Conservation (phyloP, 1,284 basidiomycete genomes). For the Tilletia walkeri region DNA sequence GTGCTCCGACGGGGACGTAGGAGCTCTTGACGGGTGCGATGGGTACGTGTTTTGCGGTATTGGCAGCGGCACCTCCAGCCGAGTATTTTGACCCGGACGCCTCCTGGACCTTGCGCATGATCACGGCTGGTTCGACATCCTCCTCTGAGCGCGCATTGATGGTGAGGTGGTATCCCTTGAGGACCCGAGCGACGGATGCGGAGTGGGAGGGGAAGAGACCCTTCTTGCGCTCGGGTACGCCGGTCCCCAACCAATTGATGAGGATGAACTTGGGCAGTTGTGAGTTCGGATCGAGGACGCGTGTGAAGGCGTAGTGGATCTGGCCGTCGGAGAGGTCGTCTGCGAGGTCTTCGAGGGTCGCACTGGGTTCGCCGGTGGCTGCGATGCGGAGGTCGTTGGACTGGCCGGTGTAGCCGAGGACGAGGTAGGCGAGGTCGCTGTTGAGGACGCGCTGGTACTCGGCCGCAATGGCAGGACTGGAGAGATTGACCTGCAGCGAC, state of each 20-base stretch:
- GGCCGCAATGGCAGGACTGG: slow-evolving; percentile 64
- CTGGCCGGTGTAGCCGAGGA: slow-evolving; percentile 74
- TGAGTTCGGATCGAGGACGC: slow-evolving; percentile 85
- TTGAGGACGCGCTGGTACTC: slow-evolving; percentile 54
- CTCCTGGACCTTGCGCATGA: slow-evolving; percentile 79
- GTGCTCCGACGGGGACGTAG: slow-evolving; percentile 53
- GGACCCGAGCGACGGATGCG: slow-evolving; percentile 74
- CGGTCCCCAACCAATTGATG: slow-evolving; percentile 76
- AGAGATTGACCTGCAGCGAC: slow-evolving; percentile 65
- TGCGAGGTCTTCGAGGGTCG: slow-evolving; percentile 75
- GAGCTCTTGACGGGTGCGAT: slow-evolving; percentile 46
- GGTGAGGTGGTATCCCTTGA: slow-evolving; percentile 79
- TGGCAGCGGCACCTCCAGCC: slow-evolving; percentile 50
- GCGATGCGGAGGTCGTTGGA: slow-evolving; percentile 89
- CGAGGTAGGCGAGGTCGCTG: slow-evolving; percentile 74
- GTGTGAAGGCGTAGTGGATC: slow-evolving; percentile 89
- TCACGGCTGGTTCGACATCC: slow-evolving; percentile 51
- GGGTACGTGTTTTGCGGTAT: slow-evolving; percentile 44
- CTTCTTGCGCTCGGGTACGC: slow-evolving; percentile 87
- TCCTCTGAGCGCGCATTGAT: slow-evolving; percentile 89
- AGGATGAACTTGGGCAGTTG: slow-evolving; percentile 89
- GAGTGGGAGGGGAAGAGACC: slow-evolving; percentile 87
- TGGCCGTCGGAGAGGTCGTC: slow-evolving; percentile 93
- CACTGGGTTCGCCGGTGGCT: slow-evolving; percentile 61
- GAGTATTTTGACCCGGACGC: slow-evolving; percentile 91